Evolutionary conservation across 192 early-diverging fungal species (phyloP).

Genomic region (Geranomyces michiganensis): DNA sequence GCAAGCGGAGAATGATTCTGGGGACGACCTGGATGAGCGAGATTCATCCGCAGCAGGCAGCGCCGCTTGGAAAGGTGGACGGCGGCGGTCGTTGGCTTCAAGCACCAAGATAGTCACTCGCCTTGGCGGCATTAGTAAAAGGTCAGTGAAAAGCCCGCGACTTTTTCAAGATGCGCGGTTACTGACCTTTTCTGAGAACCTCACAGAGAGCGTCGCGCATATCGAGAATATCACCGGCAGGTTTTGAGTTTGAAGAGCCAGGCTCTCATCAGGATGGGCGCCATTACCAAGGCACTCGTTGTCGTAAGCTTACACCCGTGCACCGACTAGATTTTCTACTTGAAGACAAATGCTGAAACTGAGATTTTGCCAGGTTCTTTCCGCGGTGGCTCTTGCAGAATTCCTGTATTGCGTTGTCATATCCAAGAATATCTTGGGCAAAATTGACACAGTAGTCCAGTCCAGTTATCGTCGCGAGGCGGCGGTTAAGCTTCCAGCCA

Average conservation of each 20-base stretch:
- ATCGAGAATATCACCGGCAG: slow-evolving; percentile 26
- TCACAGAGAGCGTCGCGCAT: slow-evolving; percentile 11
- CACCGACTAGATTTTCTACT: background rate
- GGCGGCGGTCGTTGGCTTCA: too few species aligned
- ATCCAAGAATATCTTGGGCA: background rate
- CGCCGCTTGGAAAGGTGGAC: background rate
- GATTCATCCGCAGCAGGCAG: slow-evolving; percentile 8
- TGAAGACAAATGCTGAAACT: background rate
- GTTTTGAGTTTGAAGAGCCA: slow-evolving; percentile 3
- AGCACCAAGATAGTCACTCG: too few species aligned
- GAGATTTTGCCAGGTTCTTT: slow-evolving; percentile 1
- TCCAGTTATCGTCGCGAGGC: slow-evolving; percentile 23
- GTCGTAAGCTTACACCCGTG: background rate
- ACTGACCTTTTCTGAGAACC: background rate
- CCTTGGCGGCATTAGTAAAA: too few species aligned
- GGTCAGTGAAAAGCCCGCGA: too few species aligned
- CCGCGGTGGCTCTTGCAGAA: slow-evolving; percentile 11
- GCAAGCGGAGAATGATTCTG: background rate
- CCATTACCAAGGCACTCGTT: slow-evolving; percentile 14
- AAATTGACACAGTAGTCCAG: slow-evolving; percentile 10
- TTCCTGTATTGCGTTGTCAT: slow-evolving; percentile 11
- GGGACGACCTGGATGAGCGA: slow-evolving; percentile 15
- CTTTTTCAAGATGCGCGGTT: too few species aligned
- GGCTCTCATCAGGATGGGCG: slow-evolving; percentile 19
- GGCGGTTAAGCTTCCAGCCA: background rate